These are phyloP conservation scores for Monilinia vaccinii-corymbosi DNA, from an alignment of 2,329 filamentous ascomycete genomes.

Conservation along the genomic window DNA sequence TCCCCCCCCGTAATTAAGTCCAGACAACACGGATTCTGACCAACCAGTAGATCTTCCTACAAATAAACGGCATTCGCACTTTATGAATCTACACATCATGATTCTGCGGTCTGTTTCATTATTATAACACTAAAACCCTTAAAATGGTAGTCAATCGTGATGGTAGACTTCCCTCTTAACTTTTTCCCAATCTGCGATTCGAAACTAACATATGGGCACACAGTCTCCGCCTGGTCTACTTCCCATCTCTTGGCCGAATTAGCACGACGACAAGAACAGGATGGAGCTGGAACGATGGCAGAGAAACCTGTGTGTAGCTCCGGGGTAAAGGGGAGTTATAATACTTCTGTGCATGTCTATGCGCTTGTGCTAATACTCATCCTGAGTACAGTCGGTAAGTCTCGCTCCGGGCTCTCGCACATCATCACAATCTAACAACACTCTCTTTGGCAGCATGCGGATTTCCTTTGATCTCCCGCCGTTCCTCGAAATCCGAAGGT, in stretches of 20 bases:
- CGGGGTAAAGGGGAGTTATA: conserved; percentile 40
- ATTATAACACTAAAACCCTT: conserved; percentile 3
- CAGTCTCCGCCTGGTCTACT: conserved; percentile 14
- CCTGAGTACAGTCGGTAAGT: conserved; percentile 41
- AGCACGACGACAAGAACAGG: conserved; percentile 36
- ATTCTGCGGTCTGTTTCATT: neutral
- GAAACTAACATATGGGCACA: neutral
- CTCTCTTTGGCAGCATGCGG: conserved; percentile 26
- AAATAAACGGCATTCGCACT: neutral
- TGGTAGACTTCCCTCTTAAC: neutral
- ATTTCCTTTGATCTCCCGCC: conserved; percentile 28
- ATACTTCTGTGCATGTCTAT: conserved; percentile 46
- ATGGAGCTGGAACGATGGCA: conserved; percentile 8
- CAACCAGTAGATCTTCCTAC: too few species aligned
- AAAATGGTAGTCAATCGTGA: conserved; percentile 9
- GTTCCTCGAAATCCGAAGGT: conserved; percentile 23
- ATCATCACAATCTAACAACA: neutral
- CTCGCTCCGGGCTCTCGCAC: neutral
- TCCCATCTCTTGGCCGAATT: conserved; percentile 40
- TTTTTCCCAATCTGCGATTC: neutral
- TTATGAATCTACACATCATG: neutral
- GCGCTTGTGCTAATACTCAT: conserved; percentile 48
- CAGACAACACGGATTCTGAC: neutral
- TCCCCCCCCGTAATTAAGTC: neutral
- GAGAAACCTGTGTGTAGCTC: conserved; percentile 43